Percentiles rank a stretch among this genome's conserved stretches.
These are phyloP conservation scores for Aurantiochytrium sp. DNA, from an alignment of 108 stramenopile genomes.

Conservation along the genomic window DNA sequence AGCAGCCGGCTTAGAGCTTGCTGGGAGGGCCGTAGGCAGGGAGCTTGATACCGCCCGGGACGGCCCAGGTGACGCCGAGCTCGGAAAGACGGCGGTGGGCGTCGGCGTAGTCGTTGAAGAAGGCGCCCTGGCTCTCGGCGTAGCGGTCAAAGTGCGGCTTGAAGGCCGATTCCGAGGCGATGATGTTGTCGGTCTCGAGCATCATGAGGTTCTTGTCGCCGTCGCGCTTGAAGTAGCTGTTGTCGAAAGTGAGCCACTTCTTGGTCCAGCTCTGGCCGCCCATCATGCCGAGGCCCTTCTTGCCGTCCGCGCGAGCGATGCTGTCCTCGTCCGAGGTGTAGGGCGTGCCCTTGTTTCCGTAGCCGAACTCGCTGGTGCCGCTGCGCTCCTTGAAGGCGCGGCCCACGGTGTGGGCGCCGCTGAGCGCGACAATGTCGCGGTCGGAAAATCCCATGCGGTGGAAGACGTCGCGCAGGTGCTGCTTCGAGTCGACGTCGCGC, in stretches of 20 bases:
- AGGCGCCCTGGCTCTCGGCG: conserved; percentile 81
- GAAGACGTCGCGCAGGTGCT: conserved; percentile 86
- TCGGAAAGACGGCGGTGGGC: conserved; percentile 53
- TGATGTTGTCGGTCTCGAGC: conserved; percentile 74
- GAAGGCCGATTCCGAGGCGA: conserved; percentile 77
- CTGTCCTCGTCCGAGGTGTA: conserved; percentile 41
- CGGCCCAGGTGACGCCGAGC: conserved; percentile 43
- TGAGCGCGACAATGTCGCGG: conserved; percentile 86
- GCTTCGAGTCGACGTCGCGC: conserved; percentile 56
- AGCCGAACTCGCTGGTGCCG: conserved; percentile 53
- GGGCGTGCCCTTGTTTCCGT: conserved; percentile 10
- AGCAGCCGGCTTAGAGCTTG: conserved; percentile 32
- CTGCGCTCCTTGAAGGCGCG: conserved; percentile 80
- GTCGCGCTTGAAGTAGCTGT: conserved; percentile 90
- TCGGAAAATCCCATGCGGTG: conserved; percentile 90
- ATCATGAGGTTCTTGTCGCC: conserved; percentile 73
- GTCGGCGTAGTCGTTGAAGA: conserved; percentile 53
- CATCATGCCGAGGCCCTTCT: conserved; percentile 37
- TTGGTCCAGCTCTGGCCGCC: conserved; percentile 76
- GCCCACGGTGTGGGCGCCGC: conserved; percentile 94
- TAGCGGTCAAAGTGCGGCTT: conserved; percentile 76
- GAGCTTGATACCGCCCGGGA: conserved; percentile 3
- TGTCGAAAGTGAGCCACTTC: conserved; percentile 88
- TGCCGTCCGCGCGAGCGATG: conserved; percentile 65
- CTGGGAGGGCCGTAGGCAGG: not conserved